Base-by-base conservation (phyloP, 805 yeast genomes). In the Kodamaea restingae region DNA sequence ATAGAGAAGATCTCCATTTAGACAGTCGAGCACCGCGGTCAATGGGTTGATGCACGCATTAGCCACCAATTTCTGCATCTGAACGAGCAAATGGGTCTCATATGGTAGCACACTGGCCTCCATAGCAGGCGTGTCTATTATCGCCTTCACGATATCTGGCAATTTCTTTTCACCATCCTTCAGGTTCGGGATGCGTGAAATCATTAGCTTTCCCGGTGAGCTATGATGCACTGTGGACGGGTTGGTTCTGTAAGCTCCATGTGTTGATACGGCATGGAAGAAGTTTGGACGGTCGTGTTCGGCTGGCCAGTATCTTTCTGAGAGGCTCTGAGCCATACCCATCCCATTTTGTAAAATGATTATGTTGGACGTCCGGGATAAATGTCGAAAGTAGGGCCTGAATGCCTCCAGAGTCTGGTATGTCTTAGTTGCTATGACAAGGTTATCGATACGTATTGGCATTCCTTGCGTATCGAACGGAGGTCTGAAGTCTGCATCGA, bases 11-110 rank as follows among this genome's bases (percentile, higher is more conserved):
- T 83, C 86, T 24, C 95, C 95, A 53, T 93, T 93, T 27, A 71
- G 55, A 54, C 93, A 84, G 56, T 86, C 84, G 18, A 85, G 61
- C 15, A 88, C 64, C 0, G 96, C 83, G 0, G 96, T 84, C 20
- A 84, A 64, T 0, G 96, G 84, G 53, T 93, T 91, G 47, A 91
- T 80, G 52, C 93, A 85, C 1, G 86, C 74, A 54, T 93, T 93
- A 15, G 84, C 80, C 32, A 84, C 68, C 41, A 91, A 73, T 58
- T 91, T 93, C 49, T 80, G 82, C 48, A 81, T 65, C 60, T 87
- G 95, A 14, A 55, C 55, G 2, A 79, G 74, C 20, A 77, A 49
- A 25, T 80, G 57, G 17, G 70, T 70, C 33, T 71, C 65, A 34
- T 77, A 70, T 32, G 60, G 41, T 27, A 61, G 43, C 47, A 51